Percentiles rank a stretch among this genome's conserved stretches.
Conservation (phyloP, 768 basidiomycete species). For the Leccinum rimulosum region DNA sequence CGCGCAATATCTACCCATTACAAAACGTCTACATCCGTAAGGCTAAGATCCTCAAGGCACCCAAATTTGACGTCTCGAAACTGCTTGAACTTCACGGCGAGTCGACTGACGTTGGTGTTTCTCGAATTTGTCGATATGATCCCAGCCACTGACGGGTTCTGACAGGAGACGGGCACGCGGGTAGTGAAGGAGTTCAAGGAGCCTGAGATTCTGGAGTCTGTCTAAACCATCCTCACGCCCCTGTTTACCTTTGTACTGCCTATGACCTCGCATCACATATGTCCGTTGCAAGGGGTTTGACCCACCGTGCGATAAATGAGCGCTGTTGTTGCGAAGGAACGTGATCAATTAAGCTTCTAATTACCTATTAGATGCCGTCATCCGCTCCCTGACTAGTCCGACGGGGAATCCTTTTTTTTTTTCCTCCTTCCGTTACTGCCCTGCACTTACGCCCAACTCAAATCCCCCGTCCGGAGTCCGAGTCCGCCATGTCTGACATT, state of each 20-base stretch:
- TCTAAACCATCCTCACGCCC: conserved; percentile 53
- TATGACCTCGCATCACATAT: conserved; percentile 31
- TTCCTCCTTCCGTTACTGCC: conserved; percentile 3
- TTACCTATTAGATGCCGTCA: conserved; percentile 1
- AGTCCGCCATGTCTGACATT: conserved; percentile 67
- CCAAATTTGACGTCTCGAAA: conserved; percentile 95
- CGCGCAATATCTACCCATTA: conserved; percentile 94
- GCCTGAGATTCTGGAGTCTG: conserved; percentile 90
- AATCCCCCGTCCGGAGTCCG: neutral
- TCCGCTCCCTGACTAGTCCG: neutral
- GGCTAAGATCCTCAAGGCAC: conserved; percentile 98
- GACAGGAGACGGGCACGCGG: conserved; percentile 90
- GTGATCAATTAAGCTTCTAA: neutral
- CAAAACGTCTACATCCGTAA: conserved; percentile 99
- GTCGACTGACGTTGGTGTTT: conserved; percentile 74
- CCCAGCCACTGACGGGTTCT: conserved; percentile 4
- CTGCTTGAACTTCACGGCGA: conserved; percentile 96
- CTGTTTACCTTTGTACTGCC: conserved; percentile 38
- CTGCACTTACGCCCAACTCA: neutral
- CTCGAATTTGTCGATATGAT: neutral
- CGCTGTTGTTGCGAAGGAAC: neutral
- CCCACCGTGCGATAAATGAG: conserved; percentile 2
- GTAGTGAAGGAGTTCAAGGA: conserved; percentile 97
- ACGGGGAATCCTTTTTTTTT: neutral
- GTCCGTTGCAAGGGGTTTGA: conserved; percentile 29